These are phyloP conservation scores for Trifolium subterraneum DNA, from an alignment of 306 rosid genomes.

Conservation along the genomic window DNA sequence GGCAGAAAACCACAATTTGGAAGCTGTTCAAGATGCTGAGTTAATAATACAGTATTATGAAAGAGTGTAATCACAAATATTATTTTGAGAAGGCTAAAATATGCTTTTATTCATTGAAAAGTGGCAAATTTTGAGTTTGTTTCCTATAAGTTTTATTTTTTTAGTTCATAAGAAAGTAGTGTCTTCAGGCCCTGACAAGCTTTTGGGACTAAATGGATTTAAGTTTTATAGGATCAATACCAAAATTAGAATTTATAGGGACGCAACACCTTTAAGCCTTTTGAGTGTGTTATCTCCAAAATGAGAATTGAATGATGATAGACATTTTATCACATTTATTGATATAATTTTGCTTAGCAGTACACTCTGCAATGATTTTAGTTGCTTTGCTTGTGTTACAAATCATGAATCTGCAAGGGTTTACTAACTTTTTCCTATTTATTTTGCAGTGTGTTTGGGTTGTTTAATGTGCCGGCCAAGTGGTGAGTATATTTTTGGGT, in stretches of 20 bases:
- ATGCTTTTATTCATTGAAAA: neutral
- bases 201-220: neutral
- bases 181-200: neutral
- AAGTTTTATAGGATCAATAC: neutral
- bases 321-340: neutral
- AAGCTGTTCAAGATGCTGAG: slow-evolving; percentile 12
- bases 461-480: slow-evolving; percentile 91
- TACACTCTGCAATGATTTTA: slow-evolving; percentile 32
- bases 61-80: slow-evolving; percentile 28
- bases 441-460: slow-evolving; percentile 89
- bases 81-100: neutral
- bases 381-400: slow-evolving; percentile 20
- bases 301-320: neutral
- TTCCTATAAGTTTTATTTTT: neutral
- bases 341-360: slow-evolving; percentile 6
- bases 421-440: slow-evolving; percentile 37
- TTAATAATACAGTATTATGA: slow-evolving; percentile 12
- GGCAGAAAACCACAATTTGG: slow-evolving; percentile 22
- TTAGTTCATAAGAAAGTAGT: neutral
- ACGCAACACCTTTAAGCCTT: slow-evolving; percentile 1
- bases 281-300: slow-evolving; percentile 20
- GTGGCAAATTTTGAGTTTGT: neutral
- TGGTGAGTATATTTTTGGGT: slow-evolving; percentile 59
- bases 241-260: neutral
- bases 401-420: slow-evolving; percentile 7